phyloP scores from a whole-genome alignment of 164 flowering plant genomes.

The Annona cherimola region DNA sequence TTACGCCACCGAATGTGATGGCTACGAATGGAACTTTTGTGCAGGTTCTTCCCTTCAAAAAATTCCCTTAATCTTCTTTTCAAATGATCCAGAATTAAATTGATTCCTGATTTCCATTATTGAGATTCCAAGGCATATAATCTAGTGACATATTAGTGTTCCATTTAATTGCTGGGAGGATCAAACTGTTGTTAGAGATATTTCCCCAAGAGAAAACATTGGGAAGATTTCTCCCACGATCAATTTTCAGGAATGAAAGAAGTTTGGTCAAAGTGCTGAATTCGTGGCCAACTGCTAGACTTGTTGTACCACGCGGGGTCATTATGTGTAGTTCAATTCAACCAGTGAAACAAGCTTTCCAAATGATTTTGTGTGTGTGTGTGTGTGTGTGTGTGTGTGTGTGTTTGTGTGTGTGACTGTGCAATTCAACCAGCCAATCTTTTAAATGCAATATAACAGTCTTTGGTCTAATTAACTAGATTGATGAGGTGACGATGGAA shows the following conservation, averaged over 20 bases:
- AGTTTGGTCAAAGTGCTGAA: too few species aligned
- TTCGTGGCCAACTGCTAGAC: too few species aligned
- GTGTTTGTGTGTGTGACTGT: too few species aligned
- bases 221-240: neutral
- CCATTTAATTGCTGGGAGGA: neutral
- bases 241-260: neutral
- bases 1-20: constrained; percentile 83
- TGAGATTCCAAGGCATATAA: neutral
- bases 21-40: constrained; percentile 88
- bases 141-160: neutral
- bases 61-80: neutral
- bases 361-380: too few species aligned
- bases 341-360: too few species aligned
- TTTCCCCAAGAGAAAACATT: neutral
- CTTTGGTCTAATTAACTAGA: too few species aligned
- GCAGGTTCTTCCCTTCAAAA: constrained; percentile 42
- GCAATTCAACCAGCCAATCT: too few species aligned
- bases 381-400: too few species aligned
- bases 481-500: too few species aligned
- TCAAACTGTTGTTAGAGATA: neutral
- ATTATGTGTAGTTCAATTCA: too few species aligned
- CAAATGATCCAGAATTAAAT: neutral
- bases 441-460: too few species aligned
- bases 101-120: neutral
- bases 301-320: too few species aligned